These are phyloP conservation scores for Neurospora terricola DNA, from an alignment of 495 filamentous ascomycete genomes.

Conservation along the genomic window DNA sequence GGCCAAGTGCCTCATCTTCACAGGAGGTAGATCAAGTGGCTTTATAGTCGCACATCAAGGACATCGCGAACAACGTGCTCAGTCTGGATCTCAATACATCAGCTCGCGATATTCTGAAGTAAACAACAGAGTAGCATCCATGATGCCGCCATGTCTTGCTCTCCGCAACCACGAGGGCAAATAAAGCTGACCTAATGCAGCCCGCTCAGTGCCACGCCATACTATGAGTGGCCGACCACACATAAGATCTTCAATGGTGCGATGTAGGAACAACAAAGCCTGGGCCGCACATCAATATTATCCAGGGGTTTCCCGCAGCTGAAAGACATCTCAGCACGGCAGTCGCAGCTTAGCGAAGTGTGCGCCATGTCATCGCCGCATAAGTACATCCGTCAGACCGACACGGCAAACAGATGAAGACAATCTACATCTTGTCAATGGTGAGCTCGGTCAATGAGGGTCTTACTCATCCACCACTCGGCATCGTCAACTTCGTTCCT, in stretches of 20 bases:
- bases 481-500: background rate
- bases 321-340: background rate
- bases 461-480: background rate
- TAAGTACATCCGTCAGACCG: background rate
- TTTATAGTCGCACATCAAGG: background rate
- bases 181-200: background rate
- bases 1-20: background rate
- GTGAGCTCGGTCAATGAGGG: background rate
- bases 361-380: background rate
- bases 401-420: background rate
- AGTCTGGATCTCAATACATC: background rate
- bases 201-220: background rate
- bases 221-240: background rate
- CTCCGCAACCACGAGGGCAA: background rate
- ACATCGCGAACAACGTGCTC: background rate
- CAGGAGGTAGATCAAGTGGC: background rate
- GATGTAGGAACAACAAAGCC: background rate
- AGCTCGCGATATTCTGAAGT: background rate
- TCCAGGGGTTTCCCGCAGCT: background rate
- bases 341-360: background rate
- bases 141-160: background rate
- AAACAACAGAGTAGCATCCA: background rate
- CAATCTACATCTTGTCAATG: background rate
- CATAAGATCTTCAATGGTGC: background rate
- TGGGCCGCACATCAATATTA: background rate